phyloP scores from a whole-genome alignment of 2,329 filamentous ascomycete species.

The Diplodia seriata region DNA sequence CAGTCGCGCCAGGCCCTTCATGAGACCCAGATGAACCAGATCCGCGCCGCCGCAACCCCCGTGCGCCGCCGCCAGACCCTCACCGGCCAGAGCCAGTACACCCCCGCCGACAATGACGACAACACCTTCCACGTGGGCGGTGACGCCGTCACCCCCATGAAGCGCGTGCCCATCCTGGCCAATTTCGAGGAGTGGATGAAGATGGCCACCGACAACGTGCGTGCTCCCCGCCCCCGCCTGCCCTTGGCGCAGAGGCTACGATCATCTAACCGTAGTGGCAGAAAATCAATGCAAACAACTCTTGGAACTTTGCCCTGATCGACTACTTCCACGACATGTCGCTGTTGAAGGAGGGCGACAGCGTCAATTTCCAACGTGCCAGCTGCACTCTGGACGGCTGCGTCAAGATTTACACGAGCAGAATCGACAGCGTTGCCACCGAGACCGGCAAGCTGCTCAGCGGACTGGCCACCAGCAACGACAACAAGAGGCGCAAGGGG shows the following conservation, averaged over 20 bases:
- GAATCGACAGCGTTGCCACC: constrained; percentile 96
- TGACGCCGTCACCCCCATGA: constrained; percentile 88
- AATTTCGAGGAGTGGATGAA: constrained; percentile 99
- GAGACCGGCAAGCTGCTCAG: constrained; percentile 95
- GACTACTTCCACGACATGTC: constrained; percentile 99
- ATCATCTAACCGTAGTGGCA: constrained; percentile 36
- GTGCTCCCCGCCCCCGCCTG: not conserved
- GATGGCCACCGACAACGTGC: constrained; percentile 92
- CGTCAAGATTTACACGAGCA: constrained; percentile 98
- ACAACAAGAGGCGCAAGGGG: constrained; percentile 58
- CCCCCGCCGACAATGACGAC: constrained; percentile 57
- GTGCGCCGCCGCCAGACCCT: constrained; percentile 65
- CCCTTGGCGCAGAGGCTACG: not conserved
- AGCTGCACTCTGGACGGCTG: constrained; percentile 97
- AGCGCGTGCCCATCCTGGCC: constrained; percentile 88
- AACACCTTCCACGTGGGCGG: constrained; percentile 70
- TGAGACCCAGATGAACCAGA: constrained; percentile 89
- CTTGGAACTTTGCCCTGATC: constrained; percentile 99
- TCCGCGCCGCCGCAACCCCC: constrained; percentile 81
- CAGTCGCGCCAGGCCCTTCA: constrained; percentile 88
- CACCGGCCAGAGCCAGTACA: constrained; percentile 57
- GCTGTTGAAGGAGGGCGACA: constrained; percentile 90
- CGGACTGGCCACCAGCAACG: constrained; percentile 85
- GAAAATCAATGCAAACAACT: constrained; percentile 93
- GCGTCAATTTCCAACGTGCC: constrained; percentile 98